Percentiles rank a stretch among this genome's conserved stretches.
These are phyloP conservation scores for Aspergillus carlsbadensis DNA, from an alignment of 495 filamentous ascomycete genomes.

Conservation along the genomic window DNA sequence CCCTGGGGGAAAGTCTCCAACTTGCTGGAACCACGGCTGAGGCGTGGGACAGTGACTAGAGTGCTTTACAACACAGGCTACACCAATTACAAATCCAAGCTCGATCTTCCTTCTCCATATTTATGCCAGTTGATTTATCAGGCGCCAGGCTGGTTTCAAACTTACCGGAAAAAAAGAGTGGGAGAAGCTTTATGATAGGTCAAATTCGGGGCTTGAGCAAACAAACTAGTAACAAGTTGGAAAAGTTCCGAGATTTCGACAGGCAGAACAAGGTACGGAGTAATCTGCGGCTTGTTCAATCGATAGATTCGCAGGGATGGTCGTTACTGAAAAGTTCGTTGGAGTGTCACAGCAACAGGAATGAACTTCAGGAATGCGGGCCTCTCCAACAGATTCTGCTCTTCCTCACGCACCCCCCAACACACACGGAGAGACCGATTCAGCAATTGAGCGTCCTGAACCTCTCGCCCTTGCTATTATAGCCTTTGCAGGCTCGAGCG, in stretches of 20 bases:
- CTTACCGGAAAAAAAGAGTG: background rate
- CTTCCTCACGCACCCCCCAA: background rate
- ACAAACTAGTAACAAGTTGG: background rate
- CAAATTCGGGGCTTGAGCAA: slow-evolving; percentile 3
- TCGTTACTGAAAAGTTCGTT: too few relatives aligned
- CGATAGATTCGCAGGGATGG: too few relatives aligned
- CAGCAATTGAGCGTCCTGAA: background rate
- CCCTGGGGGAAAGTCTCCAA: background rate
- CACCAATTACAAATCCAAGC: background rate
- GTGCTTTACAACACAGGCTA: background rate
- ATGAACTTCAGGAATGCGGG: slow-evolving; percentile 27
- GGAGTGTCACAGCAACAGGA: slow-evolving; percentile 22
- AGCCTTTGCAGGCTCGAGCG: background rate
- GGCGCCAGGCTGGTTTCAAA: slow-evolving; percentile 3
- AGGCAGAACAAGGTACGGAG: background rate
- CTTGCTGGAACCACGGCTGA: background rate
- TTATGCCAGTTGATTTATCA: background rate
- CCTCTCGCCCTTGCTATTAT: background rate
- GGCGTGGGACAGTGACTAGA: background rate
- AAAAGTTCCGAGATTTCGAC: background rate
- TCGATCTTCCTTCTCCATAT: background rate
- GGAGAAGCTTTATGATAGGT: slow-evolving; percentile 11
- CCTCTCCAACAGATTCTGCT: background rate
- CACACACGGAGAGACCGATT: background rate
- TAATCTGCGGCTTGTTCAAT: background rate